Percentiles rank a stretch among this genome's conserved stretches.
phyloP scores from a whole-genome alignment of 176 grass and related monocot genomes.

The Pontederia paniculata region DNA sequence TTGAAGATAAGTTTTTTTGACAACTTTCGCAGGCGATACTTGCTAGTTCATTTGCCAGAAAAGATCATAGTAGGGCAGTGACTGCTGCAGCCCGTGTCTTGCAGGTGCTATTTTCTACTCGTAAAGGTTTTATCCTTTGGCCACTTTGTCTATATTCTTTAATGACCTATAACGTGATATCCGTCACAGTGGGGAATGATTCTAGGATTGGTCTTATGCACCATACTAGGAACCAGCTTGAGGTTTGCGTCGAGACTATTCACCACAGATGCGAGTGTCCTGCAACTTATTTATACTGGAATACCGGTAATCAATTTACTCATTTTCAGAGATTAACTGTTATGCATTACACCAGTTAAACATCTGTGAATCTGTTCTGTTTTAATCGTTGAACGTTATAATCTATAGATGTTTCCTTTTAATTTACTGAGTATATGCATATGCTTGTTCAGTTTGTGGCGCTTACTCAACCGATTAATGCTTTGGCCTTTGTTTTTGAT shows the following conservation, averaged over 20 bases:
- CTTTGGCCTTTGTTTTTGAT: slow-evolving; percentile 85
- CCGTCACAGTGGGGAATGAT: slow-evolving; percentile 46
- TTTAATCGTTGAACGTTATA: too few relatives aligned
- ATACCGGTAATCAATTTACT: slow-evolving; percentile 42
- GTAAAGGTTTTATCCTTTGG: background rate
- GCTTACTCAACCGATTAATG: slow-evolving; percentile 70
- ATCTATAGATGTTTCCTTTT: background rate
- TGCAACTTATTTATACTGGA: slow-evolving; percentile 49
- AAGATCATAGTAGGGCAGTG: slow-evolving; percentile 37
- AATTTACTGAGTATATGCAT: slow-evolving; percentile 1
- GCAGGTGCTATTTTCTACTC: slow-evolving; percentile 35
- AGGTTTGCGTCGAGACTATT: slow-evolving; percentile 59
- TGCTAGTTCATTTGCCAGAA: slow-evolving; percentile 77
- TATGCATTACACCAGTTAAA: too few relatives aligned
- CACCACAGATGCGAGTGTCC: slow-evolving; percentile 42
- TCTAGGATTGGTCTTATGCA: slow-evolving; percentile 47
- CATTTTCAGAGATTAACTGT: background rate
- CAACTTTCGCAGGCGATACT: slow-evolving; percentile 56
- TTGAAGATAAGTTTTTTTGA: slow-evolving; percentile 2
- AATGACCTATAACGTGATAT: background rate
- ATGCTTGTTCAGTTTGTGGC: slow-evolving; percentile 49
- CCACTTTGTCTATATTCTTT: background rate
- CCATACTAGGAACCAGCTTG: slow-evolving; percentile 52
- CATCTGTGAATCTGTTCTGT: too few relatives aligned
- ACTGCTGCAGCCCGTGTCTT: slow-evolving; percentile 61